Evolutionary conservation across 2,329 filamentous ascomycete genomes (phyloP).

Genomic region (Penicillium sp.): DNA sequence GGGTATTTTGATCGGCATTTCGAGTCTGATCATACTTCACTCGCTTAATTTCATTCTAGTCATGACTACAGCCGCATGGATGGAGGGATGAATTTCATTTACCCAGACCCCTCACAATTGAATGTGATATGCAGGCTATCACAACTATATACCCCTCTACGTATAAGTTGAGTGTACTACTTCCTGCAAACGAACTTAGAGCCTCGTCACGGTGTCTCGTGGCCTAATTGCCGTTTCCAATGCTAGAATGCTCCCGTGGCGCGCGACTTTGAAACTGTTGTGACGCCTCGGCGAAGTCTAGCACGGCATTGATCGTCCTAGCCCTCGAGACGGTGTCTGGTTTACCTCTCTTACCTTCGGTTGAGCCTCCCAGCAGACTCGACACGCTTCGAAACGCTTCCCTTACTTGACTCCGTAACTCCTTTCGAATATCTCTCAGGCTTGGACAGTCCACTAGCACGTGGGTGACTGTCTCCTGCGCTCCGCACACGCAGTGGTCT

Average conservation of each 20-base stretch:
- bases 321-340: slow-evolving; percentile 4
- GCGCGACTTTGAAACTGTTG: slow-evolving; percentile 19
- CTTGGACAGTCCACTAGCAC: slow-evolving; percentile 19
- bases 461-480: slow-evolving; percentile 19
- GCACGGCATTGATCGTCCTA: slow-evolving; percentile 4
- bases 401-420: slow-evolving; percentile 17
- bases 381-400: slow-evolving; percentile 21
- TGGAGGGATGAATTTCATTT: too few relatives aligned
- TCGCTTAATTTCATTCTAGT: too few relatives aligned
- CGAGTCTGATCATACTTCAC: too few relatives aligned
- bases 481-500: slow-evolving; percentile 18
- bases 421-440: slow-evolving; percentile 11
- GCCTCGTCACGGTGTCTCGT: slow-evolving; percentile 17
- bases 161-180: slow-evolving; percentile 21
- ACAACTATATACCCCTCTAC: slow-evolving; percentile 7
- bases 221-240: slow-evolving; percentile 15
- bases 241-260: not conserved
- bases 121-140: not conserved
- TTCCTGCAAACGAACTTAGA: slow-evolving; percentile 22
- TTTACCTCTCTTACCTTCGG: slow-evolving; percentile 16
- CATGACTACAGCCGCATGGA: too few relatives aligned
- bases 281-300: slow-evolving; percentile 21
- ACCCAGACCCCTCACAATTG: not conserved
- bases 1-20: too few relatives aligned
- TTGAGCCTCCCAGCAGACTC: slow-evolving; percentile 1